These are phyloP conservation scores for Komagataella pastoris DNA, from an alignment of 805 yeast species.

Conservation along the genomic window DNA sequence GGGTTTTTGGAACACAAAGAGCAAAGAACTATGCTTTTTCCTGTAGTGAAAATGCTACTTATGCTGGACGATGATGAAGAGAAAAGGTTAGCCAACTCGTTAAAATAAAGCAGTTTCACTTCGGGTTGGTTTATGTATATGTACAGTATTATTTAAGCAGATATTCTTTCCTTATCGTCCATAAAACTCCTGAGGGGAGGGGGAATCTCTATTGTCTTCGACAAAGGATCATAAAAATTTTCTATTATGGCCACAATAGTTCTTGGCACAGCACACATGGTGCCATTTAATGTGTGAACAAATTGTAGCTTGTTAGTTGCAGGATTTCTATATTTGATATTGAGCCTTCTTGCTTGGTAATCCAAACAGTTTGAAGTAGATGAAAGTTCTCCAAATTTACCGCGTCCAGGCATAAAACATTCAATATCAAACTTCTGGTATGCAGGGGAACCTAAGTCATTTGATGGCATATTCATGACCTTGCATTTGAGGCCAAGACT, in stretches of 20 bases:
- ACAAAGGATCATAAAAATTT: constrained; percentile 54
- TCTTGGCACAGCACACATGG: constrained; percentile 92
- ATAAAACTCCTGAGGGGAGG: constrained; percentile 53
- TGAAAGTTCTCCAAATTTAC: constrained; percentile 67
- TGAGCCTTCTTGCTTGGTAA: constrained; percentile 76
- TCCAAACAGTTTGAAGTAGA: constrained; percentile 89
- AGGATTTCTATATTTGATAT: constrained; percentile 37
- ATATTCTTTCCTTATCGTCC: constrained; percentile 41
- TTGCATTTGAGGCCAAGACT: constrained; percentile 71
- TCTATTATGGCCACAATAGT: constrained; percentile 84
- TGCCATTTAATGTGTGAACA: constrained; percentile 84
- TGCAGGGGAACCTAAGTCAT: constrained; percentile 92
- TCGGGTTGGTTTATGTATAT: not conserved
- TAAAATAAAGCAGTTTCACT: constrained; percentile 9
- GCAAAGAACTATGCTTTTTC: constrained; percentile 75
- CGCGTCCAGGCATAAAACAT: constrained; percentile 98
- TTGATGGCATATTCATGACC: constrained; percentile 77
- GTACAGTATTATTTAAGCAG: not conserved
- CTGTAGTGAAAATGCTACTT: constrained; percentile 70
- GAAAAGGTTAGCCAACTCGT: constrained; percentile 48
- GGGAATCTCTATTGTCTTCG: constrained; percentile 49
- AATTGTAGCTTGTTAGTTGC: constrained; percentile 24
- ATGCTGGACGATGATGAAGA: constrained; percentile 63
- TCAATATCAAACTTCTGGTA: constrained; percentile 85
- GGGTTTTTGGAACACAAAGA: constrained; percentile 89